Evolutionary conservation across 768 basidiomycete genomes (phyloP), one percentile per base, ranked within the genome.

Genomic region (Lactarius tabidus): DNA sequence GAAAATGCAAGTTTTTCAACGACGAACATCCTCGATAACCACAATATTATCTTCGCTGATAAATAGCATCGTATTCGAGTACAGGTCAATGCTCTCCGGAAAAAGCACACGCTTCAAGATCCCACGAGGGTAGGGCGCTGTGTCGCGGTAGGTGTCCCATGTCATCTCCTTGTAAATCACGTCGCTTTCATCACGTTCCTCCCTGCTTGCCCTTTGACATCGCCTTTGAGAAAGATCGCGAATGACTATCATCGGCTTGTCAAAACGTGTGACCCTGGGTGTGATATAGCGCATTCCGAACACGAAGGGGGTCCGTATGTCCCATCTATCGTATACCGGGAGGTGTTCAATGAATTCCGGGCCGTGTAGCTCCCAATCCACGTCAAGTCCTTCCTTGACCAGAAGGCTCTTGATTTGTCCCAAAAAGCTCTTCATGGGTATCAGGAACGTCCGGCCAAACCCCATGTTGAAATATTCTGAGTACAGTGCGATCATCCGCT

Each of bases 21-120:
- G 23, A 67, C 68, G 18, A 17, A 69, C 68, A 52, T 69, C 68
- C 43, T 69, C 68, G 52, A 67, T n/a, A 38, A 20, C 63, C 10
- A 69, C 23, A 23, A 69, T 56, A 7, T 36, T 45, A 26, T 69
- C 68, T 61, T 69, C 68, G 43, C 66, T 64, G 36, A 69, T 64
- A 66, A 69, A 67, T 23, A 68, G 31, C 17, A 60, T 5, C 20
- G 53, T 35, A 0, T n/a, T 4, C 7, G 26, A 28, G n/a, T n/a
- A n/a, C 10, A 6, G 20, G 26, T 35, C 14, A 35, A 67, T 55
- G 41, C 62, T 39, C n/a, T 26, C 14, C 29, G 59, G 67, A 39
- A 67, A 39, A 26, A 51, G 39, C 15, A 66, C 59, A 28, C 64
- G 39, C 57, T 62, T 66, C 39, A 66, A 59, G 39, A 60, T 67